Percentiles rank a stretch among this genome's conserved stretches.
phyloP scores from a whole-genome alignment of 1,139 yeast genomes.

The Candida tetrigidarum region DNA sequence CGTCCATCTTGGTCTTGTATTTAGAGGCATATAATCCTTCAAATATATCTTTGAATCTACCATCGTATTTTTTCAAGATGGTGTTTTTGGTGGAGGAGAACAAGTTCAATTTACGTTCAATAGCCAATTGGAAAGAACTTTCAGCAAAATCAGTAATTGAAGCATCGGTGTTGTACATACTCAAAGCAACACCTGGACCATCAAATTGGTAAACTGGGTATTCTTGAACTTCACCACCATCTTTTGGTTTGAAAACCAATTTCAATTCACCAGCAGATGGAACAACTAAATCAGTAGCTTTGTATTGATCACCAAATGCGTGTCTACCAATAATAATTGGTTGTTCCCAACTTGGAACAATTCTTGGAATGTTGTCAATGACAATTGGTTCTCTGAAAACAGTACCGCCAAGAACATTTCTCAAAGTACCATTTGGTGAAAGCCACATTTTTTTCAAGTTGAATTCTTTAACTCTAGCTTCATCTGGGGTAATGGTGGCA shows the following conservation, averaged over 20 bases:
- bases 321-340: conserved; percentile 98
- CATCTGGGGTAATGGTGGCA: conserved; percentile 99
- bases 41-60: conserved; percentile 92
- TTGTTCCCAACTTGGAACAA: conserved; percentile 92
- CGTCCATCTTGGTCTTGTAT: conserved; percentile 74
- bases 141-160: conserved; percentile 91
- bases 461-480: conserved; percentile 90
- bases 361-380: conserved; percentile 84
- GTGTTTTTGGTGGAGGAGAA: conserved; percentile 93
- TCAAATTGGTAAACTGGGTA: conserved; percentile 72
- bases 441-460: conserved; percentile 94
- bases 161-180: conserved; percentile 95
- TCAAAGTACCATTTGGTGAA: conserved; percentile 95
- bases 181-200: conserved; percentile 83
- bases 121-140: conserved; percentile 87
- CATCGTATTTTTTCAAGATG: conserved; percentile 90
- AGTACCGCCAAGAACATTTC: conserved; percentile 94
- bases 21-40: conserved; percentile 74
- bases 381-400: conserved; percentile 97
- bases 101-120: conserved; percentile 75
- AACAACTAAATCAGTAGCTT: conserved; percentile 83
- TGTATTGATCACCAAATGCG: conserved; percentile 96
- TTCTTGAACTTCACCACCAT: conserved; percentile 59
- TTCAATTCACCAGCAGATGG: conserved; percentile 81
- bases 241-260: conserved; percentile 77